Evolutionary conservation across 257 asterid species (phyloP).

Genomic region (Prunella vulgaris): DNA sequence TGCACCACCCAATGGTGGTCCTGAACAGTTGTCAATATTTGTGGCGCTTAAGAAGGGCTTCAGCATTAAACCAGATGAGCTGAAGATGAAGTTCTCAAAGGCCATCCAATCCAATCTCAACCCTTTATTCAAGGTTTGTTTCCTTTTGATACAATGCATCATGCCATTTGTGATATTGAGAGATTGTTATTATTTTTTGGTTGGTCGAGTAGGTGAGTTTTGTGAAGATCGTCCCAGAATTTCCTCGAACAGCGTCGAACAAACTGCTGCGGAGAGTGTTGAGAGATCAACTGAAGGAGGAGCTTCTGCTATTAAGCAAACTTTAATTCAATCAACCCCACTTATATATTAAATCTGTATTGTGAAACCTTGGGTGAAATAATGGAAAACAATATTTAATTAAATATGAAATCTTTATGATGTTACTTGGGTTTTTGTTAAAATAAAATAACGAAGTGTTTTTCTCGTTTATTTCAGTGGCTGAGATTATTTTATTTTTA

Average conservation of each 20-base stretch:
- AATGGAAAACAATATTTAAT: neutral
- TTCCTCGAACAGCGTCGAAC: conserved; percentile 93
- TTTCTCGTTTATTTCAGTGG: too few relatives aligned
- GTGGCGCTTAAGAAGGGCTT: conserved; percentile 67
- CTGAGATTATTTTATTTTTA: too few relatives aligned
- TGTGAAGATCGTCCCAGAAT: conserved; percentile 58
- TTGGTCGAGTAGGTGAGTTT: conserved; percentile 50
- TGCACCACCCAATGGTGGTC: conserved; percentile 75
- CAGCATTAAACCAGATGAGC: conserved; percentile 33
- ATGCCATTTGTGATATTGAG: too few relatives aligned
- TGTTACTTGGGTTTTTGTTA: too few relatives aligned
- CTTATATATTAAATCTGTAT: neutral
- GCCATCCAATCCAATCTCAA: conserved; percentile 74
- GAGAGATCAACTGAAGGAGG: conserved; percentile 69
- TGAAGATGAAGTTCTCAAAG: conserved; percentile 53
- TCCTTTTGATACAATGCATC: too few relatives aligned
- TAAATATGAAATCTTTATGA: too few relatives aligned
- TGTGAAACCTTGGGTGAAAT: neutral
- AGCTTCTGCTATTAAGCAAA: conserved; percentile 47
- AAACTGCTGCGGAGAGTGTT: conserved; percentile 70
- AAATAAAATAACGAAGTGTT: too few relatives aligned
- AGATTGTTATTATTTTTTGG: neutral
- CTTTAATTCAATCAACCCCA: conserved; percentile 6
- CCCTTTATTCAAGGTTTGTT: conserved; percentile 78
- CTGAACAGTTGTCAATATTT: conserved; percentile 66